phyloP scores from a whole-genome alignment of 1,139 yeast genomes.

The Blastobotrys apis region DNA sequence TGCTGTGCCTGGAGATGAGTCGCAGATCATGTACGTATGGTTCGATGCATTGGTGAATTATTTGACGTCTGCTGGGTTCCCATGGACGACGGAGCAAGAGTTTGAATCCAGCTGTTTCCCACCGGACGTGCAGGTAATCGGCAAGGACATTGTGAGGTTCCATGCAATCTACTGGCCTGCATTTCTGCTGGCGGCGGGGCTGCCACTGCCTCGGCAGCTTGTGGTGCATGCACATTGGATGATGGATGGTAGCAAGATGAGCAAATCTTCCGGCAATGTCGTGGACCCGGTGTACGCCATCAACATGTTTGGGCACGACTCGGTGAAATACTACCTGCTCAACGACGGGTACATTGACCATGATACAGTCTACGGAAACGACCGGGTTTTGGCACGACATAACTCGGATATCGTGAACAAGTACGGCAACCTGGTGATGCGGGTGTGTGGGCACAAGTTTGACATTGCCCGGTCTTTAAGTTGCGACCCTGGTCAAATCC shows the following conservation, averaged over 20 bases:
- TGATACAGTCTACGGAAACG: conserved; percentile 76
- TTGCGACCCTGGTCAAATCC: not conserved
- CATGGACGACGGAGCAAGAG: conserved; percentile 33
- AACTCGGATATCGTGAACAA: conserved; percentile 64
- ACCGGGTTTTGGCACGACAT: conserved; percentile 55
- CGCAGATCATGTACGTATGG: conserved; percentile 92
- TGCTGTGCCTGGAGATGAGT: conserved; percentile 72
- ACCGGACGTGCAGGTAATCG: conserved; percentile 72
- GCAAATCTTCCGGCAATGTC: conserved; percentile 91
- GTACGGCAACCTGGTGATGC: conserved; percentile 70
- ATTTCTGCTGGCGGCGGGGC: conserved; percentile 74
- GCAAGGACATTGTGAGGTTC: conserved; percentile 82
- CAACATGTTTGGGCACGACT: conserved; percentile 57
- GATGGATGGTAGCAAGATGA: conserved; percentile 85
- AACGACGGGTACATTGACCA: conserved; percentile 69
- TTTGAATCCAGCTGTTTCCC: conserved; percentile 44
- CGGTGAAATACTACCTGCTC: conserved; percentile 69
- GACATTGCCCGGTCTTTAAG: conserved; percentile 39
- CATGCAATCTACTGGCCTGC: conserved; percentile 97
- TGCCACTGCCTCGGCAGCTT: conserved; percentile 65
- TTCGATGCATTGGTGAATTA: conserved; percentile 91
- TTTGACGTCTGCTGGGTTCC: conserved; percentile 68
- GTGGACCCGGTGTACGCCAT: conserved; percentile 76
- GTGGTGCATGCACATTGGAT: conserved; percentile 96
- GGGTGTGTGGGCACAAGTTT: conserved; percentile 72